These are phyloP conservation scores for Lachnellula subtilissima DNA, from an alignment of 2,329 filamentous ascomycete species.

Conservation along the genomic window DNA sequence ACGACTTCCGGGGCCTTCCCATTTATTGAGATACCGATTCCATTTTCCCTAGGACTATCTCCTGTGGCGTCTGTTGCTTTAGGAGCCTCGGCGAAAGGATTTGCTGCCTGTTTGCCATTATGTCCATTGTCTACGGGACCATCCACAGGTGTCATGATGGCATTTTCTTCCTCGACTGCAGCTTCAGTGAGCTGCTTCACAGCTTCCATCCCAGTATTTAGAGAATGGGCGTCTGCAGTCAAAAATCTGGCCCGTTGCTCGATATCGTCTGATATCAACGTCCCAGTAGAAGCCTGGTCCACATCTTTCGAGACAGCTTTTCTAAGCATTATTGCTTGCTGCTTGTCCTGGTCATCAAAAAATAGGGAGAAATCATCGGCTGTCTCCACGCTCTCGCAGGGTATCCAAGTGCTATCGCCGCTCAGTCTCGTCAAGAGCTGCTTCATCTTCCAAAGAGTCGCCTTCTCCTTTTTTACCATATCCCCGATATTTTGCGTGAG, in stretches of 20 bases:
- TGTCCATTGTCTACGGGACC: not conserved
- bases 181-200: not conserved
- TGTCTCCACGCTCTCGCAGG: slow-evolving; percentile 53
- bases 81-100: not conserved
- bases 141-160: not conserved
- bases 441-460: slow-evolving; percentile 68
- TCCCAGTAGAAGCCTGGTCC: slow-evolving; percentile 25
- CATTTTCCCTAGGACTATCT: not conserved
- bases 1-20: not conserved
- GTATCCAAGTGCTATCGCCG: slow-evolving; percentile 68
- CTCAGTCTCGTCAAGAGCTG: slow-evolving; percentile 67
- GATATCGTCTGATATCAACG: slow-evolving; percentile 20
- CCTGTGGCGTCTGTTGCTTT: not conserved
- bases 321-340: slow-evolving; percentile 14
- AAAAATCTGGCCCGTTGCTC: slow-evolving; percentile 10
- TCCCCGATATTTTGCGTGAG: slow-evolving; percentile 64
- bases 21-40: not conserved
- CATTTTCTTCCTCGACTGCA: slow-evolving; percentile 2
- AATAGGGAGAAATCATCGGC: slow-evolving; percentile 52
- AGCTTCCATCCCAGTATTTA: slow-evolving; percentile 2
- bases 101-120: slow-evolving; percentile 1
- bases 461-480: slow-evolving; percentile 71
- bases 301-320: slow-evolving; percentile 21
- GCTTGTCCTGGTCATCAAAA: slow-evolving; percentile 26
- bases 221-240: slow-evolving; percentile 9